A percentile compares a stretch with the other conserved stretches of the same genome.
Evolutionary conservation across 75 land plant genomes (phyloP).

Genomic region (Ceratopteris richardii): DNA sequence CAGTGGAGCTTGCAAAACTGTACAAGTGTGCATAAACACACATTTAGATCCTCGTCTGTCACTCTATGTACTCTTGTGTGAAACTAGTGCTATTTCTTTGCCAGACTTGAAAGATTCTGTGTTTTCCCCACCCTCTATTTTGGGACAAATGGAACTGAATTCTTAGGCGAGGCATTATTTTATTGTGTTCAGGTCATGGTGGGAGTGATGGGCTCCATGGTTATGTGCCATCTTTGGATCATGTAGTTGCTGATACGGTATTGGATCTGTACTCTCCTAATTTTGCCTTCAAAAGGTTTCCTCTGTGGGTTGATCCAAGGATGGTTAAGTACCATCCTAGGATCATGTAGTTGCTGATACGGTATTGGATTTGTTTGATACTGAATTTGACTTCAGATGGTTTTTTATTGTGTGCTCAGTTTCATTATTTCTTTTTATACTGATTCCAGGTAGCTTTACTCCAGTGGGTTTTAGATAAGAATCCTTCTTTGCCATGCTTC

Average conservation of each 20-base stretch:
- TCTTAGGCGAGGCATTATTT: no score
- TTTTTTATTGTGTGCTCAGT: not conserved
- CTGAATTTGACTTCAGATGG: not conserved
- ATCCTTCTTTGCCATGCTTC: constrained; percentile 76
- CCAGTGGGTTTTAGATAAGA: constrained; percentile 50
- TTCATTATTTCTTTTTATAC: constrained; percentile 12
- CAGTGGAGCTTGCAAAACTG: constrained; percentile 3
- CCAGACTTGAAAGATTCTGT: no score
- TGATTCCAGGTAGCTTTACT: constrained; percentile 48
- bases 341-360: constrained; percentile 88
- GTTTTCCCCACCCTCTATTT: no score
- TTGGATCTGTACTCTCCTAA: constrained; percentile 7
- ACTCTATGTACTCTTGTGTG: no score
- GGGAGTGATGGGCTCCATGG: constrained; percentile 99
- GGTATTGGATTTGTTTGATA: constrained; percentile 27
- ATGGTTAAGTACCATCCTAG: constrained; percentile 94
- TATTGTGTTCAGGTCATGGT: constrained; percentile 75
- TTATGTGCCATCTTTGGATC: constrained; percentile 90
- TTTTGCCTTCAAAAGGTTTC: not conserved
- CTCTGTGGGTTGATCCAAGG: not conserved
- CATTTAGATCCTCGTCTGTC: no score
- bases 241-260: constrained; percentile 87
- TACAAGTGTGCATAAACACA: no score
- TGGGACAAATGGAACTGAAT: no score
- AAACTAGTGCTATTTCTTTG: no score